Conservation (phyloP, 31 red algal genomes). For the Endocladia muricata region DNA sequence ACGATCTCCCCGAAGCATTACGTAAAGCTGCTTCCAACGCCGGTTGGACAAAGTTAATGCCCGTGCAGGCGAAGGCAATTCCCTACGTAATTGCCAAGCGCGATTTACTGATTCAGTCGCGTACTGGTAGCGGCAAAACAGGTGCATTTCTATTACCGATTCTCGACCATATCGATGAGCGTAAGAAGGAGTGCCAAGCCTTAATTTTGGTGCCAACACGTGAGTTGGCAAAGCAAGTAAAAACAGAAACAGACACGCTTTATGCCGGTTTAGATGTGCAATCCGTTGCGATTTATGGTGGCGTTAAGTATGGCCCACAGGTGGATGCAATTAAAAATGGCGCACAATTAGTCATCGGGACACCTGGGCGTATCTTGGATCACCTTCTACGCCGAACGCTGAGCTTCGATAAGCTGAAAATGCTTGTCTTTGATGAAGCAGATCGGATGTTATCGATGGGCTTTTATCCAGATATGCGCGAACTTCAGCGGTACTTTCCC, state of each 20-base stretch:
- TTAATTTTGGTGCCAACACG: slow-evolving; percentile 59
- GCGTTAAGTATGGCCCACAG: slow-evolving; percentile 37
- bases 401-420: slow-evolving; percentile 1
- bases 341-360: slow-evolving; percentile 62
- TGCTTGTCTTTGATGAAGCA: slow-evolving; percentile 73
- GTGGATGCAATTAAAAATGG: slow-evolving; percentile 30
- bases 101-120: background rate
- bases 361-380: slow-evolving; percentile 60
- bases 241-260: slow-evolving; percentile 19
- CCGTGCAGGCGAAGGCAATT: background rate
- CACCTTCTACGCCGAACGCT: slow-evolving; percentile 10
- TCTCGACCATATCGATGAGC: background rate
- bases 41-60: background rate
- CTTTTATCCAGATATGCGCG: slow-evolving; percentile 21
- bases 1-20: too few species aligned
- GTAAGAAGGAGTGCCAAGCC: background rate
- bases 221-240: slow-evolving; percentile 69
- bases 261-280: background rate
- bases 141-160: background rate
- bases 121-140: background rate
- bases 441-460: slow-evolving; percentile 64
- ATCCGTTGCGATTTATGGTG: slow-evolving; percentile 34
- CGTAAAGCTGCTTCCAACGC: too few species aligned
- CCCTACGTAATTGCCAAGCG: background rate
- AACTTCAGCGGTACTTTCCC: slow-evolving; percentile 6